Conservation (phyloP, 768 basidiomycete genomes). For the Kwoniella heveanensis region DNA sequence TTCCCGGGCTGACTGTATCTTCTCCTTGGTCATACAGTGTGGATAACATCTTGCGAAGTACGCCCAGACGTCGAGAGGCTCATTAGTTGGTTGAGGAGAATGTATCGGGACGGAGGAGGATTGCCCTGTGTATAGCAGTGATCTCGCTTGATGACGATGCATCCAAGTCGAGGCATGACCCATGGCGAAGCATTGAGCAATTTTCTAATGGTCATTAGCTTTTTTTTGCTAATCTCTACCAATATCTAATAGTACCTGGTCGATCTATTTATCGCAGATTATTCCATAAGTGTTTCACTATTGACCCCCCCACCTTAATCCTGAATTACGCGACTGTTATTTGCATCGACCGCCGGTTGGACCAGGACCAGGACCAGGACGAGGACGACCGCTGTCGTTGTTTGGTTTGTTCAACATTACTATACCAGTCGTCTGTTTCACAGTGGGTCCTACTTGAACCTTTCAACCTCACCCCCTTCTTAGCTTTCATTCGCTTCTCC, state of each 20-base stretch:
- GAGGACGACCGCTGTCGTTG: too few relatives aligned
- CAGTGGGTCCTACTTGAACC: too few relatives aligned
- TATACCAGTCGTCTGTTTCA: not conserved
- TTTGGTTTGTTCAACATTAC: conserved; percentile 1
- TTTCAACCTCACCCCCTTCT: too few relatives aligned
- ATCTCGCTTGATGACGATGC: not conserved
- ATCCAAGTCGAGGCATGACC: too few relatives aligned
- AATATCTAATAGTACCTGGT: not conserved
- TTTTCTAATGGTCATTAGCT: too few relatives aligned
- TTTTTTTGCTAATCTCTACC: too few relatives aligned
- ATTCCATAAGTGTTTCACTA: too few relatives aligned
- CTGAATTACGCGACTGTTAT: conserved; percentile 22
- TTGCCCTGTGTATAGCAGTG: conserved; percentile 3
- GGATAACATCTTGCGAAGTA: conserved; percentile 84
- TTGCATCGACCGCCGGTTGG: conserved; percentile 1
- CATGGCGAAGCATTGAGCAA: too few relatives aligned
- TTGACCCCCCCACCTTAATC: too few relatives aligned
- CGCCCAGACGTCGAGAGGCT: conserved; percentile 78
- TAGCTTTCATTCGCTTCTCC: too few relatives aligned
- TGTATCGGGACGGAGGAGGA: not conserved
- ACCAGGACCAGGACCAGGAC: too few relatives aligned
- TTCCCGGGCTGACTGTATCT: not conserved
- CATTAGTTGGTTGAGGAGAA: conserved; percentile 2
- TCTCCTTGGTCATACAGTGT: conserved; percentile 61
- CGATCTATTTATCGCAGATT: not conserved